Percentiles rank a stretch among this genome's conserved stretches.
phyloP scores from a whole-genome alignment of 148 eudicot species.

The Rhododendron simsii region DNA sequence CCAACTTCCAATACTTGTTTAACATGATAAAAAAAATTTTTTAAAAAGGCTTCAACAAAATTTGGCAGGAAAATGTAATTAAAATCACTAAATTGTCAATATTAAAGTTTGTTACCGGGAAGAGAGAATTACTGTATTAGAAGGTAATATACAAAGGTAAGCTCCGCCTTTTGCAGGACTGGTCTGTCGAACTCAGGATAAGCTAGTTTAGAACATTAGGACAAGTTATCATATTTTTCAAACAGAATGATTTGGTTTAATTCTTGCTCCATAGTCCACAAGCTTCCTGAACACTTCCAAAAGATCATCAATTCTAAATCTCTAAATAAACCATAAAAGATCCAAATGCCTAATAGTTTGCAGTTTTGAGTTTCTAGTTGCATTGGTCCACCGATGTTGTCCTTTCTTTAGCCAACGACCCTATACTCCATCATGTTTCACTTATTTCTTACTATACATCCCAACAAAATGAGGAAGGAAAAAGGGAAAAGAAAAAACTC shows the following conservation, averaged over 20 bases:
- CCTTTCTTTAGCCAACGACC: not conserved
- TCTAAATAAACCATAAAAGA: not conserved
- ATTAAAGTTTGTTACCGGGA: not conserved
- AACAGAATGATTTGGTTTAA: not conserved
- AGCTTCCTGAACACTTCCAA: not conserved
- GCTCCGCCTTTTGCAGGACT: not conserved
- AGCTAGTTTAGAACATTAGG: not conserved
- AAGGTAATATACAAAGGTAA: not conserved
- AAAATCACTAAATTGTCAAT: not conserved
- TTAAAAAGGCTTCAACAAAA: not conserved
- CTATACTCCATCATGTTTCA: not conserved
- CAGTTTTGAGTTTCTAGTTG: not conserved
- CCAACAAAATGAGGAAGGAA: not conserved
- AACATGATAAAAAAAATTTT: not conserved
- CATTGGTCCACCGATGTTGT: not conserved
- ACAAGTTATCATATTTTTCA: not conserved
- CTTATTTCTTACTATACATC: not conserved
- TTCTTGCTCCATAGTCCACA: constrained; percentile 1
- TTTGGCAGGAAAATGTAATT: not conserved
- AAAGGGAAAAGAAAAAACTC: not conserved
- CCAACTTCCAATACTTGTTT: not conserved
- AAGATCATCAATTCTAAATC: not conserved
- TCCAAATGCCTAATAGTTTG: not conserved
- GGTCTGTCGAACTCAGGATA: not conserved
- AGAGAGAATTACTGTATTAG: not conserved